Percentiles rank a stretch among this genome's conserved stretches.
These are phyloP conservation scores for Aegilops bicornis DNA, from an alignment of 176 grass and related monocot genomes.

Conservation along the genomic window DNA sequence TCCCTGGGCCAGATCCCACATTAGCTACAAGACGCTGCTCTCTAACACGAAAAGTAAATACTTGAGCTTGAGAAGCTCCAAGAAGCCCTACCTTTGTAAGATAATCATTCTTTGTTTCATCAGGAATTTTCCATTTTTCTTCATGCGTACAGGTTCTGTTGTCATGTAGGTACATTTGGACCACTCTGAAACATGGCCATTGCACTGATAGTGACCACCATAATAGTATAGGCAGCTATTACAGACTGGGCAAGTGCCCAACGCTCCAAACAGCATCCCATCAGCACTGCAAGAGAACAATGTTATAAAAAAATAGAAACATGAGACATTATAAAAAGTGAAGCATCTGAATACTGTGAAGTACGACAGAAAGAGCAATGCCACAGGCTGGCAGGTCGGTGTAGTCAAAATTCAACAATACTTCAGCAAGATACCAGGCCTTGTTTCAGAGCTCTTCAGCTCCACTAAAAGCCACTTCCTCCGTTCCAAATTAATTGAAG, in stretches of 20 bases:
- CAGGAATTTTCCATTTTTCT: constrained; percentile 83
- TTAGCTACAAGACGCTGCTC: background rate
- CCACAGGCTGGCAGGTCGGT: background rate
- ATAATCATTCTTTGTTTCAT: constrained; percentile 59
- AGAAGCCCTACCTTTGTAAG: constrained; percentile 63
- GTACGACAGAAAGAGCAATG: constrained; percentile 8
- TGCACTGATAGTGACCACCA: constrained; percentile 69
- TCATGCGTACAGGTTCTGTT: constrained; percentile 65
- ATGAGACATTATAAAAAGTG: background rate
- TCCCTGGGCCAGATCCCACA: background rate
- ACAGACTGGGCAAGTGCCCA: constrained; percentile 84
- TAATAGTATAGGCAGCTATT: constrained; percentile 60
- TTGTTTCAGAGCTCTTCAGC: background rate
- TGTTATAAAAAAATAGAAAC: background rate
- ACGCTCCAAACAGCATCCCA: constrained; percentile 92
- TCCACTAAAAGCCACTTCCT: background rate
- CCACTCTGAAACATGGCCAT: constrained; percentile 89
- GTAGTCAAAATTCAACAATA: background rate
- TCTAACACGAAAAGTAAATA: background rate
- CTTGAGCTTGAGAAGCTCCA: background rate
- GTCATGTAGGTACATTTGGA: constrained; percentile 83
- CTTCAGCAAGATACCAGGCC: background rate
- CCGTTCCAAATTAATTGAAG: background rate
- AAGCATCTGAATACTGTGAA: background rate
- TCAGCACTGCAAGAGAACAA: constrained; percentile 61